Percentiles rank a stretch among this genome's conserved stretches.
phyloP scores from a whole-genome alignment of 176 grass and related monocot genomes.

The Miscanthus lutarioriparius region DNA sequence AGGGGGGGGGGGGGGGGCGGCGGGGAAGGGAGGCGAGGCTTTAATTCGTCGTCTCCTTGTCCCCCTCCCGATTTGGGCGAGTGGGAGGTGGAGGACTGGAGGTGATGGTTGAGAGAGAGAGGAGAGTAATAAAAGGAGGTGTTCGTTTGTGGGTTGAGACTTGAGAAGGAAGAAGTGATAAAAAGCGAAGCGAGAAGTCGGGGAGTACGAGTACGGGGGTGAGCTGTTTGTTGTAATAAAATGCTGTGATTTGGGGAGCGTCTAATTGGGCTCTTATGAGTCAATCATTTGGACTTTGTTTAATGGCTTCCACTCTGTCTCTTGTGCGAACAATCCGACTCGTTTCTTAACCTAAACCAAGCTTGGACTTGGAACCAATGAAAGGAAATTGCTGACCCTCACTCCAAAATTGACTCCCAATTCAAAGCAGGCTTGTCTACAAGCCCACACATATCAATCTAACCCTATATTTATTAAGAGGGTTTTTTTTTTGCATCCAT shows the following conservation, averaged over 20 bases:
- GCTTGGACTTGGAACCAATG: neutral
- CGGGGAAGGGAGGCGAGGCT: neutral
- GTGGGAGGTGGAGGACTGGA: neutral
- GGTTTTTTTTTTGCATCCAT: no score
- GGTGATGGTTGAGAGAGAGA: neutral
- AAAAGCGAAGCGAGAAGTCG: neutral
- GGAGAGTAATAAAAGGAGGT: slow-evolving; percentile 35
- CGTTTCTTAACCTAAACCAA: neutral
- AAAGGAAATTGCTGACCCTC: neutral
- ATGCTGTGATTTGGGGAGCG: neutral
- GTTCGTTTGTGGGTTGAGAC: slow-evolving; percentile 30
- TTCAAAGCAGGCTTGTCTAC: neutral
- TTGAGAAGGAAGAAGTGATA: slow-evolving; percentile 35
- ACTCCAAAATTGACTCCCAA: neutral
- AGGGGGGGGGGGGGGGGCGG: neutral
- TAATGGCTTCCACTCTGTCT: slow-evolving; percentile 19
- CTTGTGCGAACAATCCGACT: neutral
- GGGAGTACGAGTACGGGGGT: slow-evolving; percentile 27
- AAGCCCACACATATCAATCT: neutral
- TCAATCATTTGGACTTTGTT: slow-evolving; percentile 45
- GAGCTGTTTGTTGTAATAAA: slow-evolving; percentile 16
- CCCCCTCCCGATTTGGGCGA: slow-evolving; percentile 21
- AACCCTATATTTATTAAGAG: neutral
- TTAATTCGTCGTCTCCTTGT: neutral
- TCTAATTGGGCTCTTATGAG: slow-evolving; percentile 50